Conservation (phyloP, 495 filamentous ascomycete species). For the Penicillium verhagenii region DNA sequence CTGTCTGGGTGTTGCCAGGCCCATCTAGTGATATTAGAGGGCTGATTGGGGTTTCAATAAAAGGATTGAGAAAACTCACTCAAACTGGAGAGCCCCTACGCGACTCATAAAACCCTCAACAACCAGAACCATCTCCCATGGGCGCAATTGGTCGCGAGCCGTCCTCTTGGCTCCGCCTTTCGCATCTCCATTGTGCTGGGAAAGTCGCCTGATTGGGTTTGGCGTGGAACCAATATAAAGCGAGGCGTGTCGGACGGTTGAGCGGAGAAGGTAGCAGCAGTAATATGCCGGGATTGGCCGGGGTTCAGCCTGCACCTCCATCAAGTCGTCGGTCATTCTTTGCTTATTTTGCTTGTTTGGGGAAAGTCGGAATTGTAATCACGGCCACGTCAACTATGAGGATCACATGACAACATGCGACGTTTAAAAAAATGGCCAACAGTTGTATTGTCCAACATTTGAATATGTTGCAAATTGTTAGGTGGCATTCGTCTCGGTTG, state of each 20-base stretch:
- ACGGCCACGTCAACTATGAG: background rate
- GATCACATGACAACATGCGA: slow-evolving; percentile 2
- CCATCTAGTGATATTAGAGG: slow-evolving; percentile 60
- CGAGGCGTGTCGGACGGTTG: slow-evolving; percentile 59
- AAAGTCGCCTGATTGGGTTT: slow-evolving; percentile 73
- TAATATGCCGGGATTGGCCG: slow-evolving; percentile 69
- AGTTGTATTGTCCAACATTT: background rate
- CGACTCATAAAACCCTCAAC: slow-evolving; percentile 87
- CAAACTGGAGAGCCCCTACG: slow-evolving; percentile 89
- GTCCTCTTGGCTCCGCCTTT: slow-evolving; percentile 81
- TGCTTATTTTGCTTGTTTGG: background rate
- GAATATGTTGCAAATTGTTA: no score
- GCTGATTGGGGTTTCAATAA: background rate
- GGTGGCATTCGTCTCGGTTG: background rate
- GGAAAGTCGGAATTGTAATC: background rate
- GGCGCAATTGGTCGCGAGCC: slow-evolving; percentile 59
- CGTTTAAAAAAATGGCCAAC: background rate
- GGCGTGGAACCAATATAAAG: slow-evolving; percentile 93
- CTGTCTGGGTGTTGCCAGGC: slow-evolving; percentile 82
- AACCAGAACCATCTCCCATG: slow-evolving; percentile 91
- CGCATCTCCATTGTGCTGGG: slow-evolving; percentile 82
- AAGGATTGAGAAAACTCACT: slow-evolving; percentile 55
- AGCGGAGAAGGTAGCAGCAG: slow-evolving; percentile 85
- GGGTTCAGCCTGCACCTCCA: slow-evolving; percentile 25
- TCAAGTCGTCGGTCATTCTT: background rate